Conservation (phyloP, 2,329 filamentous ascomycete species). For the Phyllosticta citribraziliensis region DNA sequence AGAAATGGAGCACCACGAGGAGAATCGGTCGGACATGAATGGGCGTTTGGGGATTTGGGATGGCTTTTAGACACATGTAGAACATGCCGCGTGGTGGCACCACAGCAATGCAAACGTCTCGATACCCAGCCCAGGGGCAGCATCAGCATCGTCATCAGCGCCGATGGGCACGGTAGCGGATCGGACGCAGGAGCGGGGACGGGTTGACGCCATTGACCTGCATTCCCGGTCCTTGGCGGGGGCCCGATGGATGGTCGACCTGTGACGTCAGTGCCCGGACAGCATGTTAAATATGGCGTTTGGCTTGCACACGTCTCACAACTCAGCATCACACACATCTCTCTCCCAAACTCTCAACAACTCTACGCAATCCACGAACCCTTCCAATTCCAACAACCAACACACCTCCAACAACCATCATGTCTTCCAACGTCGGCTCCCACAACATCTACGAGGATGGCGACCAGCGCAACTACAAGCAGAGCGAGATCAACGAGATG, state of each 20-base stretch:
- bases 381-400: background rate
- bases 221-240: background rate
- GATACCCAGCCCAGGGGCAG: background rate
- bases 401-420: slow-evolving; percentile 14
- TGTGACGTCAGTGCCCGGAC: background rate
- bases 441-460: slow-evolving; percentile 60
- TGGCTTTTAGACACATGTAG: background rate
- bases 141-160: background rate
- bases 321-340: background rate
- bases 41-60: slow-evolving; percentile 8
- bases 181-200: background rate
- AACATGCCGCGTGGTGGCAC: background rate
- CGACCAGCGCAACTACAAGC: slow-evolving; percentile 60
- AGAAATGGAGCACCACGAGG: slow-evolving; percentile 17
- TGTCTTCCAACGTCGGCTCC: slow-evolving; percentile 59
- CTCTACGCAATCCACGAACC: background rate
- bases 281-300: background rate
- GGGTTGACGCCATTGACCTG: background rate
- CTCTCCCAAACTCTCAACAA: background rate
- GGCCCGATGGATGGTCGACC: background rate
- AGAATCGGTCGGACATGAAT: background rate
- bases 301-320: background rate
- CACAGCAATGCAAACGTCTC: background rate
- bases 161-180: background rate
- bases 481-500: slow-evolving; percentile 40